Base-by-base conservation (phyloP, 1,284 basidiomycete genomes). In the Boletus mariae region DNA sequence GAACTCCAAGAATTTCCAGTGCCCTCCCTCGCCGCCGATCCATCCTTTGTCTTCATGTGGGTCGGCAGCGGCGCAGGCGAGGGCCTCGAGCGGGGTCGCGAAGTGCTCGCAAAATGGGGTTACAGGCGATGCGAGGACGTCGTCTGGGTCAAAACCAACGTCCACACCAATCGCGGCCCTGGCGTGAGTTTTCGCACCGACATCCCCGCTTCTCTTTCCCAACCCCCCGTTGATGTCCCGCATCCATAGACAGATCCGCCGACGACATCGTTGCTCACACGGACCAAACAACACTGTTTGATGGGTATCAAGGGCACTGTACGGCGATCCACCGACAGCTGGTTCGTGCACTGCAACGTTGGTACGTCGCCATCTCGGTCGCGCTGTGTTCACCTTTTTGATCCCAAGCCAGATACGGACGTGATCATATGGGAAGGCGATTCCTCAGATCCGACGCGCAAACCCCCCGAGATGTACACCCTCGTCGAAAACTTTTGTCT, bases 291-390 rank as follows among this genome's bases (percentile, higher is more conserved):
- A 64, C 96, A 99, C 67, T 98, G 95, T 72, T 75, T 98, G 43
- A 98, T 99, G 83, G 97, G 97, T n/a, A 99, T 99, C 61, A 84
- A 92, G 34, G 96, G 96, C 2, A 99, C 96, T 1, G 96, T 99
- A 3, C 84, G 95, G 15, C 80, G 96, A 26, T 94, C 92, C 20
- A 94, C 90, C 1, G 96, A 99, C 69, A 87, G 84, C 54, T 90
- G 92, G 84, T 96, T 98, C 69, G 95, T 98, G 0, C 95, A 99
- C 71, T 98, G 96, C 71, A 99, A 99, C 70, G 88, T 99, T 58
- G 90, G 87, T 90, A 49, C 51, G 66, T 56, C 3, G 5, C 13
- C 35, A 10, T 17, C 3, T 42, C 17, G 41, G 17, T 32, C 25
- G n/a, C 54, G 31, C 9, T 50, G 55, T 45, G 3, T 45, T 48